Evolutionary conservation across 192 early-diverging fungal genomes (phyloP), one percentile per base, ranked within the genome.

Genomic region (Fimicolochytrium jonesii): DNA sequence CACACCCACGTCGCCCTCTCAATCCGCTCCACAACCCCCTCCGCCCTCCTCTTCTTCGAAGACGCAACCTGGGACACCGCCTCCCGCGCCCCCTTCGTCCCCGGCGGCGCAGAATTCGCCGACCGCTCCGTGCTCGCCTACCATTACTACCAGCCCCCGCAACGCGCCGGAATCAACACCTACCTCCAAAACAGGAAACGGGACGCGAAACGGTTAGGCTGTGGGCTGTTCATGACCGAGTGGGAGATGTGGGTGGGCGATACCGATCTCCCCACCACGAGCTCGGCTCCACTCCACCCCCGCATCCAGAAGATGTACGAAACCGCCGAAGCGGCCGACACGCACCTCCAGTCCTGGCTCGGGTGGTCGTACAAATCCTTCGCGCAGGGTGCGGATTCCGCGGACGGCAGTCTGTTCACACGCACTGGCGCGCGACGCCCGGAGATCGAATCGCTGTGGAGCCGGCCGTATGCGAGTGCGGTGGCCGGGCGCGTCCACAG

Each of bases 1-100:
- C 77, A 80, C 75, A 74, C 78, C 59, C 64, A 57, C 35, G 77
- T 76, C 7, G 77, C 64, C 13, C 35, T 71, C 2, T 67, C 66
- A 11, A 81, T 86, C 32, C 74, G 82, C 18, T 56, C 68, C 17
- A 81, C 80, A 7, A 77, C 84, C 30, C 72, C 68, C 22, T 71
- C 73, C 18, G 77, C 78, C 0, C 43, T 86, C 32, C 61, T 86
- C 22, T 76, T 73, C 46, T 86, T 83, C 59, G 82, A 83, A 48
- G 79, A 77, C 20, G 67, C 71, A 3, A 81, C 82, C 5, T 84
- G 65, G 42, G 81, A 81, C 58, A 72, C 74, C 23, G 41, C 63
- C 0, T 59, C 45, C n/a, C 67, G 63, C 0, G 77, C 74, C 51
- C 76, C 77, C 33, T 70, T 68, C 35, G 79, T 81, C 2, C 79